A percentile compares a stretch with the other conserved stretches of the same genome.
phyloP scores from a whole-genome alignment of 73 alveolate genomes.

The Tetrahymena malaccensis region DNA sequence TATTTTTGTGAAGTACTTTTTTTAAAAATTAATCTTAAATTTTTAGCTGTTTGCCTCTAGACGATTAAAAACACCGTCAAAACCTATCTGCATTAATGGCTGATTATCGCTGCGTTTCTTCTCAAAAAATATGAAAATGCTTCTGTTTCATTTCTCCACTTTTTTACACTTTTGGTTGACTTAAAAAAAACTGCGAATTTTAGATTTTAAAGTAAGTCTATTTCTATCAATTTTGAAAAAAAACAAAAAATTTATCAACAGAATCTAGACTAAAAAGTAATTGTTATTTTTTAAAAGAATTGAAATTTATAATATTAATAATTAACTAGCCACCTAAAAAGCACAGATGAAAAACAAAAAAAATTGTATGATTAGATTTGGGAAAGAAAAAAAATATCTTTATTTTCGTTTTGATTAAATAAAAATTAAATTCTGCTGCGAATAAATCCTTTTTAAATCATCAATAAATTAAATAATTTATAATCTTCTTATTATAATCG shows the following conservation, averaged over 20 bases:
- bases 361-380: neutral
- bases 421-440: neutral
- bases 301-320: neutral
- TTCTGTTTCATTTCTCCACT: neutral
- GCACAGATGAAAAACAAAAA: neutral
- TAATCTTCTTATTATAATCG: neutral
- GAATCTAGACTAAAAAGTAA: neutral
- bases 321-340: neutral
- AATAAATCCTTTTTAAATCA: neutral
- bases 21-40: neutral
- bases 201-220: neutral
- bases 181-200: neutral
- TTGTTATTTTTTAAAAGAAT: neutral
- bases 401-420: neutral
- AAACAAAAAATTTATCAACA: neutral
- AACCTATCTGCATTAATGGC: no score
- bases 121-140: neutral
- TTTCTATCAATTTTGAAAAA: neutral
- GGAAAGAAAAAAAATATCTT: neutral
- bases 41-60: no score
- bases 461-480: neutral
- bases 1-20: neutral
- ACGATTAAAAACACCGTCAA: no score
- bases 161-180: neutral
- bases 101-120: neutral